A percentile compares a stretch with the other conserved stretches of the same genome.
phyloP scores from a whole-genome alignment of 768 basidiomycete species.

The Gloeostereum incarnatum region DNA sequence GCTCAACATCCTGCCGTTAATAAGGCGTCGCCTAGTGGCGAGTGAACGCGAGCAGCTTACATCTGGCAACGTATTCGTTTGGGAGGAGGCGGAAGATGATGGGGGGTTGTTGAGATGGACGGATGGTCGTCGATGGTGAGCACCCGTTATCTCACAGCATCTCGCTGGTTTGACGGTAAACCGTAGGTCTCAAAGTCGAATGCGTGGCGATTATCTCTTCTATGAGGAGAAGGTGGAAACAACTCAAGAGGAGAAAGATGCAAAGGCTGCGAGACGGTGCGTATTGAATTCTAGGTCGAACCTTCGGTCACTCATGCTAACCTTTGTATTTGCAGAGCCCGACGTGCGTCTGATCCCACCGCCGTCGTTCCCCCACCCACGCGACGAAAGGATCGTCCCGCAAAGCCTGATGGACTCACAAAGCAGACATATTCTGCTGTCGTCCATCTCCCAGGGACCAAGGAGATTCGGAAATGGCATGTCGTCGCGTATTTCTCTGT shows the following conservation, averaged over 20 bases:
- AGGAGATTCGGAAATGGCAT: constrained; percentile 68
- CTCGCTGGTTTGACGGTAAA: not conserved
- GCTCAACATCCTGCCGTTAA: constrained; percentile 57
- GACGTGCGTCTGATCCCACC: constrained; percentile 51
- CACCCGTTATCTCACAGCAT: not conserved
- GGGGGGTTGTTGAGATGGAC: constrained; percentile 69
- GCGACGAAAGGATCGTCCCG: constrained; percentile 67
- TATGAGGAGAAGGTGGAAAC: constrained; percentile 81
- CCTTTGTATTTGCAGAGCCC: constrained; percentile 30
- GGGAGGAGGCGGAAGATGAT: constrained; percentile 75
- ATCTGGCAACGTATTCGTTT: constrained; percentile 76
- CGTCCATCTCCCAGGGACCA: constrained; percentile 52
- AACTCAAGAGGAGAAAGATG: constrained; percentile 70
- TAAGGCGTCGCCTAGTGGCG: constrained; percentile 60
- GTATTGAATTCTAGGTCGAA: too few species aligned
- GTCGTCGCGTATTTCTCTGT: constrained; percentile 79
- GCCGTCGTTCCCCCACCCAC: constrained; percentile 48
- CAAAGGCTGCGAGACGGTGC: constrained; percentile 71
- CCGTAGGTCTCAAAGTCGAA: constrained; percentile 73
- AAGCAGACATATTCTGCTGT: constrained; percentile 82
- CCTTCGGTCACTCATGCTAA: too few species aligned
- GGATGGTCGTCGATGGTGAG: constrained; percentile 70
- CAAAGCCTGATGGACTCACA: constrained; percentile 73
- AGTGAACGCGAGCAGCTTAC: constrained; percentile 59
- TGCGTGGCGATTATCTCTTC: constrained; percentile 76